phyloP scores from a whole-genome alignment of 2,329 filamentous ascomycete genomes.

The Aureobasidium sp. region DNA sequence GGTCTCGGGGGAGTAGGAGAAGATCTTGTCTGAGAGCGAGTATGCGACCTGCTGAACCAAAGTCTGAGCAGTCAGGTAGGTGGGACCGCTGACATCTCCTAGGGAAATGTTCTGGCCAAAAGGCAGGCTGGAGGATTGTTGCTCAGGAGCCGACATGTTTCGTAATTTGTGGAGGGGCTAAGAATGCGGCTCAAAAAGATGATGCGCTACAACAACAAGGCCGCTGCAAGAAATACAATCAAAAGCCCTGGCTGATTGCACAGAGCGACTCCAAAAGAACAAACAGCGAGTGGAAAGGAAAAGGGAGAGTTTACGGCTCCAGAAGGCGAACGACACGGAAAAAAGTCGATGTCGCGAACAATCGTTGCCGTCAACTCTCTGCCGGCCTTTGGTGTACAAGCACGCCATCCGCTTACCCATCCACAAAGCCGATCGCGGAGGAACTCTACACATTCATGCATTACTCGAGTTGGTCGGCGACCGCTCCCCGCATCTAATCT shows the following conservation, averaged over 20 bases:
- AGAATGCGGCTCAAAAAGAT: background rate
- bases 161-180: background rate
- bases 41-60: slow-evolving; percentile 96
- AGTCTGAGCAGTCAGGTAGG: slow-evolving; percentile 86
- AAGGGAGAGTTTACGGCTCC: background rate
- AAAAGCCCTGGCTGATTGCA: slow-evolving; percentile 1
- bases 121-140: slow-evolving; percentile 42
- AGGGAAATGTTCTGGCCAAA: slow-evolving; percentile 47
- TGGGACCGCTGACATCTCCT: slow-evolving; percentile 68
- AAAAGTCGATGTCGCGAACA: background rate
- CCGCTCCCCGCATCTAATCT: slow-evolving; percentile 4
- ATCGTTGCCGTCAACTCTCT: background rate
- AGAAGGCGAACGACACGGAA: slow-evolving; percentile 1
- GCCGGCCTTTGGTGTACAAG: background rate
- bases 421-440: background rate
- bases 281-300: slow-evolving; percentile 1
- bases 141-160: slow-evolving; percentile 8
- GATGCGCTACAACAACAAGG: background rate
- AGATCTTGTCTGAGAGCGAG: slow-evolving; percentile 91
- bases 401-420: slow-evolving; percentile 7
- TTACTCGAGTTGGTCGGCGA: background rate
- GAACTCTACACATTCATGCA: background rate
- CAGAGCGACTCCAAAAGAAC: slow-evolving; percentile 6
- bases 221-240: background rate
- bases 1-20: slow-evolving; percentile 88